Evolutionary conservation across 805 yeast genomes (phyloP).

Genomic region (Schwanniomyces polymorphus): DNA sequence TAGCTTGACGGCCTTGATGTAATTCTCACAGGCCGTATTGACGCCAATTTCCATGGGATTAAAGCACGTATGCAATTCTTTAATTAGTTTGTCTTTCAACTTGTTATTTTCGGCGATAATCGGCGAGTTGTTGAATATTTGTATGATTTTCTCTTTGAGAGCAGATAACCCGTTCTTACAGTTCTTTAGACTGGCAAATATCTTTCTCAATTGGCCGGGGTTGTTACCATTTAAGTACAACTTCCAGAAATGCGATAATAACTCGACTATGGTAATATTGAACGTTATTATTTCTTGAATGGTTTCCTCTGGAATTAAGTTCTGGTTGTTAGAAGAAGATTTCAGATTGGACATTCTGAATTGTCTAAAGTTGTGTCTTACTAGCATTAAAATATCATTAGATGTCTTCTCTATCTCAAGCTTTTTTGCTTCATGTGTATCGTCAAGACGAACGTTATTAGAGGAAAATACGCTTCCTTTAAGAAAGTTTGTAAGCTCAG

Average conservation of each 20-base stretch:
- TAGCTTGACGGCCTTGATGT: constrained; percentile 26
- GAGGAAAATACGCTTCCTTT: constrained; percentile 10
- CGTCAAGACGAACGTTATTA: constrained; percentile 18
- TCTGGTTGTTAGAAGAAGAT: constrained; percentile 4
- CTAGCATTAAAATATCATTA: constrained; percentile 26
- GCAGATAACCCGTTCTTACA: constrained; percentile 29
- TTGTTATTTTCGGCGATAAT: constrained; percentile 26
- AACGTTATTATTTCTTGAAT: constrained; percentile 35
- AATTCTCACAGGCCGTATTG: constrained; percentile 34
- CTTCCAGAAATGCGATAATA: constrained; percentile 45
- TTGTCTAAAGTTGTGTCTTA: constrained; percentile 35
- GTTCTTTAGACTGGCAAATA: constrained; percentile 35
- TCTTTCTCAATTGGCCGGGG: constrained; percentile 36
- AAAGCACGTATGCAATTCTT: constrained; percentile 33
- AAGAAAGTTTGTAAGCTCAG: constrained; percentile 15
- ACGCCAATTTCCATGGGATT: constrained; percentile 31
- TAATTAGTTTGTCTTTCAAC: constrained; percentile 29
- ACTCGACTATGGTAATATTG: constrained; percentile 42
- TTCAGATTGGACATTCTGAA: constrained; percentile 17
- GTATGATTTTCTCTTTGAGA: constrained; percentile 22
- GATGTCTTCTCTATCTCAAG: constrained; percentile 33
- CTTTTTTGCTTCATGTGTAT: constrained; percentile 24
- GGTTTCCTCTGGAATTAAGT: constrained; percentile 23
- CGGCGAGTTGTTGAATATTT: constrained; percentile 22
- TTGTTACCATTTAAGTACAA: constrained; percentile 35